phyloP scores from a whole-genome alignment of 2,329 filamentous ascomycete genomes.

The Fusarium continuum region DNA sequence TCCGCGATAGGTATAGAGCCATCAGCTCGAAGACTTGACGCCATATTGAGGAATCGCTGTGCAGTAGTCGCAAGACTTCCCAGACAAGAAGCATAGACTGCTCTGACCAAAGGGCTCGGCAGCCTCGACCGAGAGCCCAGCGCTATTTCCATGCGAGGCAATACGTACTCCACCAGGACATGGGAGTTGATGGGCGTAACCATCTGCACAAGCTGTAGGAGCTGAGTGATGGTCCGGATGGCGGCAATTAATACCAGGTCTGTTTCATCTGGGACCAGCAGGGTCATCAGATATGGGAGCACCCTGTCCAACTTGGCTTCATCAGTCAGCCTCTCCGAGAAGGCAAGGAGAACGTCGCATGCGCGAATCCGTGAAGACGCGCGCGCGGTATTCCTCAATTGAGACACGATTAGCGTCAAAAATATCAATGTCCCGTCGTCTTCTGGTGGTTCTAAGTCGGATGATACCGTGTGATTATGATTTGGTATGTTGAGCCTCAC shows the following conservation, averaged over 20 bases:
- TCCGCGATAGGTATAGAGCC: constrained; percentile 81
- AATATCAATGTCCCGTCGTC: constrained; percentile 96
- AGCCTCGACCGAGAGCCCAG: constrained; percentile 55
- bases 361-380: constrained; percentile 87
- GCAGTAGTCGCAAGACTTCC: constrained; percentile 89
- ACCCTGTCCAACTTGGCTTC: constrained; percentile 96
- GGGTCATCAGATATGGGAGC: constrained; percentile 84
- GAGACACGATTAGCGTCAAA: constrained; percentile 86
- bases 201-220: constrained; percentile 86
- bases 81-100: constrained; percentile 92
- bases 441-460: constrained; percentile 66
- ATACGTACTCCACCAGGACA: constrained; percentile 73
- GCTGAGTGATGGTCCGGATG: constrained; percentile 85
- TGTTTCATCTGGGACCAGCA: constrained; percentile 78
- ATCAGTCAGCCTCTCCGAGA: constrained; percentile 89
- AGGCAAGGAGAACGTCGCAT: constrained; percentile 90
- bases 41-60: constrained; percentile 86
- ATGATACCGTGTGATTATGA: constrained; percentile 75
- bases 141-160: constrained; percentile 68
- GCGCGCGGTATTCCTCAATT: constrained; percentile 86
- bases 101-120: constrained; percentile 77
- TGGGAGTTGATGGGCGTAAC: constrained; percentile 81
- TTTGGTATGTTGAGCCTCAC: constrained; percentile 88
- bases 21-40: constrained; percentile 85
- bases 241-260: constrained; percentile 88